These are phyloP conservation scores for Colletotrichum tamarilloi DNA, from an alignment of 2,329 filamentous ascomycete species.

Conservation along the genomic window DNA sequence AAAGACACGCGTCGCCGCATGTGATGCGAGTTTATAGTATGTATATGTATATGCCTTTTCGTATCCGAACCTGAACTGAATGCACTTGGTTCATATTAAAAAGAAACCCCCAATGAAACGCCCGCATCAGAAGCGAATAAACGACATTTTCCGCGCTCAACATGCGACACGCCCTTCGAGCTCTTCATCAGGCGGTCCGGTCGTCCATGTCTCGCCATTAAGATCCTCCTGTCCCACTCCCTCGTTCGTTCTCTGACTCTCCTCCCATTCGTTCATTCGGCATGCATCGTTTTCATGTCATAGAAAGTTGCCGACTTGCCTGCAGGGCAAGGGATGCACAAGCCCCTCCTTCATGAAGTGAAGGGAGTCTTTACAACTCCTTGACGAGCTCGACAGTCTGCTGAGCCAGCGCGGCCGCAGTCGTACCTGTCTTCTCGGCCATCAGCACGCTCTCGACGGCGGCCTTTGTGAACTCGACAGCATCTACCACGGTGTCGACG, in stretches of 20 bases:
- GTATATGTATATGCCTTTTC: constrained; percentile 4
- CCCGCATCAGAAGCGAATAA: constrained; percentile 5
- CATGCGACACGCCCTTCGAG: constrained; percentile 28
- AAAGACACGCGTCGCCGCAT: constrained; percentile 22
- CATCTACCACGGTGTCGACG: constrained; percentile 75
- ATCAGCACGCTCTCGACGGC: constrained; percentile 48
- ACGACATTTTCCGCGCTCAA: not conserved
- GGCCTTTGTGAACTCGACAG: constrained; percentile 58
- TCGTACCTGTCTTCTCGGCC: constrained; percentile 24
- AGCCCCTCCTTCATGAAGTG: too few species aligned
- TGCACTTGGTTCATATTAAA: constrained; percentile 16
- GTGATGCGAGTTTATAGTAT: constrained; percentile 6
- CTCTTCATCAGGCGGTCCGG: constrained; percentile 30
- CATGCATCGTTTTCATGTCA: constrained; percentile 13
- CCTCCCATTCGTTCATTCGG: not conserved
- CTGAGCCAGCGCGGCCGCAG: constrained; percentile 32
- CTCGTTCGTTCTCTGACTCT: not conserved
- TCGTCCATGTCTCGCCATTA: constrained; percentile 15
- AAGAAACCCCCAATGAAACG: not conserved
- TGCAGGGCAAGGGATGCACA: not conserved
- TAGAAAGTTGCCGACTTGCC: not conserved
- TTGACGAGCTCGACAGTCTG: constrained; percentile 44
- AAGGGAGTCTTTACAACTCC: constrained; percentile 47
- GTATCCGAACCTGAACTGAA: constrained; percentile 32
- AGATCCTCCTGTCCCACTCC: not conserved